Evolutionary conservation across 495 filamentous ascomycete species (phyloP).

Genomic region (Parathielavia hyrcaniae): DNA sequence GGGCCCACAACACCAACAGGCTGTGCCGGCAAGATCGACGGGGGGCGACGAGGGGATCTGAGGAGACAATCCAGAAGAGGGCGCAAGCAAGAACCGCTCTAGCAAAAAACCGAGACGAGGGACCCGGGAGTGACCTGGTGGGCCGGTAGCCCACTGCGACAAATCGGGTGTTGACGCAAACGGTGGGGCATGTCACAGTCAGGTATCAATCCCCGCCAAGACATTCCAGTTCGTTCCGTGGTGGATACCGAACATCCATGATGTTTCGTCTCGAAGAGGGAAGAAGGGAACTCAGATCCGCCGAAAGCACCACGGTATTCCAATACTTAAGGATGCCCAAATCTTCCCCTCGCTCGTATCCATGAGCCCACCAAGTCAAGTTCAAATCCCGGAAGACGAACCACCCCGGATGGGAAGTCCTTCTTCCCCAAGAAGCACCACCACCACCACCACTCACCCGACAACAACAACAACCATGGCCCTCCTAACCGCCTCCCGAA

Average conservation of each 20-base stretch:
- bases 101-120: slow-evolving; percentile 3
- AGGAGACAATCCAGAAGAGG: background rate
- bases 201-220: slow-evolving; percentile 22
- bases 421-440: background rate
- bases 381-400: background rate
- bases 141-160: background rate
- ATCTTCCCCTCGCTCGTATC: background rate
- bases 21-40: background rate
- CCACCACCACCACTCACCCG: background rate
- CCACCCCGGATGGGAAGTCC: background rate
- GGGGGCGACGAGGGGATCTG: slow-evolving; percentile 3
- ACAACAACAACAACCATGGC: slow-evolving; percentile 21
- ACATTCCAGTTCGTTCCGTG: slow-evolving; percentile 21
- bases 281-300: background rate
- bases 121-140: slow-evolving; percentile 12
- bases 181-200: slow-evolving; percentile 10
- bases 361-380: background rate
- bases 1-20: slow-evolving; percentile 10
- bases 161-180: slow-evolving; percentile 5
- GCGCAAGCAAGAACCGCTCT: background rate
- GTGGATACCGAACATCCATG: slow-evolving; percentile 5
- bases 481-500: slow-evolving; percentile 32
- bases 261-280: background rate
- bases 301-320: background rate
- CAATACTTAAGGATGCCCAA: background rate